Evolutionary conservation across 1,284 basidiomycete species (phyloP).

Genomic region (Phellinidium pouzarii): DNA sequence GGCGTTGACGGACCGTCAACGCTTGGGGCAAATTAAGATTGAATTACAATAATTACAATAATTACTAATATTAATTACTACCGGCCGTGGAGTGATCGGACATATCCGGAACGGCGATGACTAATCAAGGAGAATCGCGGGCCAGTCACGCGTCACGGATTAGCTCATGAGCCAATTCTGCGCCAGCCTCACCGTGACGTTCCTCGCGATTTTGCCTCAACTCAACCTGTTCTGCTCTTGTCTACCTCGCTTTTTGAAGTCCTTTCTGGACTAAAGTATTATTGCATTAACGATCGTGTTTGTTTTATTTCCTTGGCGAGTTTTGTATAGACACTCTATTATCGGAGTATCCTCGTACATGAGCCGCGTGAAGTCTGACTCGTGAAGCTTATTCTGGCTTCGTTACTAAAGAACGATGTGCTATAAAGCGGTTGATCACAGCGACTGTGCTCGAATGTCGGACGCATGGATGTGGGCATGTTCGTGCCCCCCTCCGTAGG

Average conservation of each 20-base stretch:
- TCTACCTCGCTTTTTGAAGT: too few relatives aligned
- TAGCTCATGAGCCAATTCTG: not conserved
- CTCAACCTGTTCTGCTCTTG: too few relatives aligned
- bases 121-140: not conserved
- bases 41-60: too few relatives aligned
- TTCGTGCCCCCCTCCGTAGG: too few relatives aligned
- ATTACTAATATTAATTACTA: too few relatives aligned
- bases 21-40: not conserved
- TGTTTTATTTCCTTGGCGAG: too few relatives aligned
- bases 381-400: not conserved
- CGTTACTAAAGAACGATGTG: not conserved
- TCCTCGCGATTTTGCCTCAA: too few relatives aligned
- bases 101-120: not conserved
- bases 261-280: too few relatives aligned
- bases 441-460: too few relatives aligned
- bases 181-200: not conserved
- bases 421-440: not conserved
- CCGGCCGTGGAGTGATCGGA: not conserved
- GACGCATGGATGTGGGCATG: too few relatives aligned
- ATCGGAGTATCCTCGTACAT: constrained; percentile 12
- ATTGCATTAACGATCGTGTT: too few relatives aligned
- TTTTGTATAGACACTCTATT: not conserved
- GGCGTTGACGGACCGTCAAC: too few relatives aligned
- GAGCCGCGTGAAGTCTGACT: not conserved
- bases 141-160: not conserved